Base-by-base conservation (phyloP, 768 basidiomycete species). In the Tephrocybe sp. region DNA sequence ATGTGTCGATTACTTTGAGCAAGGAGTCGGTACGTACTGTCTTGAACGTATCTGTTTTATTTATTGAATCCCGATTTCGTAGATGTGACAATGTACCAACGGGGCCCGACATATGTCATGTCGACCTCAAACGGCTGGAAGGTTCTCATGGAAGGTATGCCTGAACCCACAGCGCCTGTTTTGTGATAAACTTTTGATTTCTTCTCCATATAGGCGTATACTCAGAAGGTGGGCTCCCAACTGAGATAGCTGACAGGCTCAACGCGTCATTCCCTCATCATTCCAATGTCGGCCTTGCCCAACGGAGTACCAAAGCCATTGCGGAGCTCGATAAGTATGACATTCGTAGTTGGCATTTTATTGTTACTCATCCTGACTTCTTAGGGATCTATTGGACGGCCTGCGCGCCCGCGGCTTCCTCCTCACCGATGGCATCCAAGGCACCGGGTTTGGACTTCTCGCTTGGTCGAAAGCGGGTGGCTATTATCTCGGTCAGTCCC, bases 71-170 rank as follows among this genome's bases (percentile, higher is more conserved):
- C 43, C 36, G 48, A 8, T 17, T 25, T 11, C n/a, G 32, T 32
- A 81, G 81, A 81, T 53, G 77, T 82, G 6, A 82, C 80, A 0
- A 78, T 84, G 71, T 75, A 69, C 56, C 85, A 88, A 64, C 74
- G 85, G 21, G 72, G 76, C 42, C 73, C 81, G 12, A 61, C 61
- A 1, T 58, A 62, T 45, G 45, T 64, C 23, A 62, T 64, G 63
- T 32, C 59, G 0, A 52, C 46, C 20, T 48, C 50, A 37, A 56
- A 53, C 21, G 63, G 59, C 0, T 59, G 57, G 59, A 48, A 57
- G 33, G 56, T 60, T 5, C 45, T 56, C 7, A 47, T 73, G 26
- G 63, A 57, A 38, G 71, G 64, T 61, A 39, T 42, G 39, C 44
- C 7, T n/a, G n/a, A n/a, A n/a, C n/a, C n/a, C n/a, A n/a, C n/a